Evolutionary conservation across 163 green algal species (phyloP).

Genomic region (Coccomyxa subellipsoidea): DNA sequence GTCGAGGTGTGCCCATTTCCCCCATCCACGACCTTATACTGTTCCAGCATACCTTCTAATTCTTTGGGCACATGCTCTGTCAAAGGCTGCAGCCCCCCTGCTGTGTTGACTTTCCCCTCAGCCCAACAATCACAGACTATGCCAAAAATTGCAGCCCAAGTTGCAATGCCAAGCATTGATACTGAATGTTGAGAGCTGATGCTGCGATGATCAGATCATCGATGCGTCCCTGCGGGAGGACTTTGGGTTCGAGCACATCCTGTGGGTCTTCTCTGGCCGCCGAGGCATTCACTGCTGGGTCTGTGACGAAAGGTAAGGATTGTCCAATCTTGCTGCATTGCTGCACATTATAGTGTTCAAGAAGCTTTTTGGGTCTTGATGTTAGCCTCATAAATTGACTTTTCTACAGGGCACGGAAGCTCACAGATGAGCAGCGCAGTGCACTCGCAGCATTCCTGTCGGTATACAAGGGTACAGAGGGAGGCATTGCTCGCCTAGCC

Average conservation of each 20-base stretch:
- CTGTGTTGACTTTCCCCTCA: no score
- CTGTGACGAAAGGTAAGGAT: slow-evolving; percentile 73
- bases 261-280: slow-evolving; percentile 97
- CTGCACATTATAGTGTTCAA: no score
- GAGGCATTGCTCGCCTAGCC: slow-evolving; percentile 54
- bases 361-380: no score
- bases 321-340: no score
- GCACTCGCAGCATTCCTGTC: slow-evolving; percentile 85
- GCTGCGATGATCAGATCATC: slow-evolving; percentile 63
- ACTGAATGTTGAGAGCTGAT: not conserved
- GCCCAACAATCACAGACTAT: no score
- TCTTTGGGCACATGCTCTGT: no score
- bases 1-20: slow-evolving; percentile 74
- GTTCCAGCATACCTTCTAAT: no score
- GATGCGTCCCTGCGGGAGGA: slow-evolving; percentile 84
- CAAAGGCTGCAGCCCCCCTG: no score
- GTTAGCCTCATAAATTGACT: no score
- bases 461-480: slow-evolving; percentile 82
- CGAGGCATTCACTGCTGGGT: slow-evolving; percentile 97
- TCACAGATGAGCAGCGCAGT: slow-evolving; percentile 88
- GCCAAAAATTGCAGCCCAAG: no score
- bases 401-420: slow-evolving; percentile 57
- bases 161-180: not conserved
- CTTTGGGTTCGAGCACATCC: slow-evolving; percentile 96
- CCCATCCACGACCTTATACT: no score